Evolutionary conservation across 116 monocot species (phyloP), one percentile per base, ranked within the genome.

Genomic region (Phalaenopsis hybrid): DNA sequence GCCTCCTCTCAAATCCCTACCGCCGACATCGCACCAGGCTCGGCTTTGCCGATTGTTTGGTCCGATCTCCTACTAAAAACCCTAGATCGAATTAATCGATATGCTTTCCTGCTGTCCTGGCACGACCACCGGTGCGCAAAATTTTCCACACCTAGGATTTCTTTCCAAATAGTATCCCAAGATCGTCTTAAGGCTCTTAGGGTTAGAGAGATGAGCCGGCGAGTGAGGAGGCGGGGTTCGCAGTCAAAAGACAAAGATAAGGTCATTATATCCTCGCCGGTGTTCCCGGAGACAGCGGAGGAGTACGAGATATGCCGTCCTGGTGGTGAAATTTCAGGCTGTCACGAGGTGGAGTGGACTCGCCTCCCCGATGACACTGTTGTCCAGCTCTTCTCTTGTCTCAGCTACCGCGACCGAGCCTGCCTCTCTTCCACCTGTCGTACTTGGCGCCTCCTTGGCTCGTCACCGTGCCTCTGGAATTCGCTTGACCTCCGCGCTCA

Each of bases 381-480:
- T 16, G 77, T 97, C 58, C 92, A 92, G 82, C 82, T 97, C 81
- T 94, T 97, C 86, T 88, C 85, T 44, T 78, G 80, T 78, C 87
- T 97, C 51, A 94, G 90, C 88, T 90, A 97, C 80, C 97, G 92
- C 8, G 97, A 97, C 86, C 91, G 97, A 6, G 96, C 97, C 34
- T 88, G 87, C 82, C 84, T 97, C 4, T 83, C 90, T 20, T 89
- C 91, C 28, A 90, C 92, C 73, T 97, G 94, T 82, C 87, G 85
- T 28, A 59, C 89, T 6, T 97, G 92, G 94, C 85, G 91, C 58
- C 48, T 45, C 72, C 91, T 97, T 74, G 94, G 87, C 5, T 85
- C 94, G 37, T 90, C 91, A 0, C 84, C 94, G 5, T 97, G 90
- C 84, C 86, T 97, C 20, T 97, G 97, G 97, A 81, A 81, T 74